Evolutionary conservation across 2,329 filamentous ascomycete species (phyloP), one percentile per base, ranked within the genome.

Genomic region (Xylariaceae sp.): DNA sequence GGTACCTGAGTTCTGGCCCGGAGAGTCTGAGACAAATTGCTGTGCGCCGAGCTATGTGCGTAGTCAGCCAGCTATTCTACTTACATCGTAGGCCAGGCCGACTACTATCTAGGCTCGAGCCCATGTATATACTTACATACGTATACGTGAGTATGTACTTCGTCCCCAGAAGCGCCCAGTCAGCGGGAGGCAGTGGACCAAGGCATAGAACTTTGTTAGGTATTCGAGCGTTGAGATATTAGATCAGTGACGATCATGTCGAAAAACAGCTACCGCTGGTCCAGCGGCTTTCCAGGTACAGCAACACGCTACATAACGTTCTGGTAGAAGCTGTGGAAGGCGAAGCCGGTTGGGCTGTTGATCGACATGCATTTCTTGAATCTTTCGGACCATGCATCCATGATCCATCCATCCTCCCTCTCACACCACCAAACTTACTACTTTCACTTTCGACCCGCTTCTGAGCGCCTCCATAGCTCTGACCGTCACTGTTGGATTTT

Each of bases 111-210:
- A n/a, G n/a, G n/a, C n/a, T n/a, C n/a, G n/a, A n/a, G n/a, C n/a
- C n/a, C n/a, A n/a, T n/a, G n/a, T n/a, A n/a, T n/a, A n/a, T n/a
- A n/a, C n/a, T n/a, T n/a, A n/a, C n/a, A n/a, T n/a, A n/a, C n/a
- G n/a, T n/a, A n/a, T n/a, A n/a, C n/a, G n/a, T n/a, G n/a, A n/a
- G n/a, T n/a, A n/a, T n/a, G n/a, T n/a, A n/a, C n/a, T n/a, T n/a
- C n/a, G n/a, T n/a, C n/a, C n/a, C n/a, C 14, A 27, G 24, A 18
- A 14, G 29, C 17, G 35, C 30, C 15, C 32, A 40, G 14, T 16
- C 21, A 38, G 34, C 29, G 31, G 34, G 31, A 30, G 23, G 26
- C 21, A 26, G 32, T 23, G 16, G 41, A 29, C 28, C 31, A 36
- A 31, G 26, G n/a, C n/a, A n/a, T n/a, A n/a, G n/a, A n/a, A n/a